These are phyloP conservation scores for Rhizoctonia solani DNA, from an alignment of 1,284 basidiomycete species.

Conservation along the genomic window DNA sequence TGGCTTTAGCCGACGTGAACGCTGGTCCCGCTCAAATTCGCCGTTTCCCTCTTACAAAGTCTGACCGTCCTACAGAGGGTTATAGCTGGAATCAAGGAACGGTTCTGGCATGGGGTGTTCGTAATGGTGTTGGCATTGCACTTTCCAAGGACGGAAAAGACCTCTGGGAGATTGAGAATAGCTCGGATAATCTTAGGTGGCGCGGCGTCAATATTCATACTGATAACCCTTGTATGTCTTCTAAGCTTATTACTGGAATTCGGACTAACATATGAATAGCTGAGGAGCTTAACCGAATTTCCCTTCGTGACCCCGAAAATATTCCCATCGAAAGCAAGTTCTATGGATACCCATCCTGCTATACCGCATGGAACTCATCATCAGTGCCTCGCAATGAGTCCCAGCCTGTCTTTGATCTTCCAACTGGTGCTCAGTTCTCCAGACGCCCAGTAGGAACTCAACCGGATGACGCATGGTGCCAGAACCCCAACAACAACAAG, in stretches of 20 bases:
- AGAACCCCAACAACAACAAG: conserved; percentile 5
- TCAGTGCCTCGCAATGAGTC: neutral
- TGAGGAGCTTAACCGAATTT: conserved; percentile 26
- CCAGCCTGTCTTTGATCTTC: neutral
- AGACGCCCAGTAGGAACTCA: neutral
- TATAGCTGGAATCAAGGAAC: conserved; percentile 45
- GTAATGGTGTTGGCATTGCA: conserved; percentile 52
- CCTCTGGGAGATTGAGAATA: conserved; percentile 52
- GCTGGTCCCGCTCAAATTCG: conserved; percentile 52
- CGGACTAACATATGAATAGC: neutral
- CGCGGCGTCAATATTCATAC: conserved; percentile 14
- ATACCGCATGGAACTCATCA: conserved; percentile 21
- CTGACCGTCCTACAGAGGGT: conserved; percentile 6
- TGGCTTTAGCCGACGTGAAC: conserved; percentile 20
- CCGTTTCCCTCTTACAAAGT: conserved; percentile 39
- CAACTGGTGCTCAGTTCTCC: conserved; percentile 29
- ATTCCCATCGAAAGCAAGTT: neutral
- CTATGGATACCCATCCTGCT: conserved; percentile 32
- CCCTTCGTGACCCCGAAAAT: neutral
- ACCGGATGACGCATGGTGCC: conserved; percentile 26
- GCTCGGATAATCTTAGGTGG: conserved; percentile 40
- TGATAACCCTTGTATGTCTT: conserved; percentile 23
- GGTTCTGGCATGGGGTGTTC: conserved; percentile 51
- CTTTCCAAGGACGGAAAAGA: conserved; percentile 41
- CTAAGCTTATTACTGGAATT: neutral